Evolutionary conservation across 169 alveolate species (phyloP).

Genomic region (Amoebophrya sp.): DNA sequence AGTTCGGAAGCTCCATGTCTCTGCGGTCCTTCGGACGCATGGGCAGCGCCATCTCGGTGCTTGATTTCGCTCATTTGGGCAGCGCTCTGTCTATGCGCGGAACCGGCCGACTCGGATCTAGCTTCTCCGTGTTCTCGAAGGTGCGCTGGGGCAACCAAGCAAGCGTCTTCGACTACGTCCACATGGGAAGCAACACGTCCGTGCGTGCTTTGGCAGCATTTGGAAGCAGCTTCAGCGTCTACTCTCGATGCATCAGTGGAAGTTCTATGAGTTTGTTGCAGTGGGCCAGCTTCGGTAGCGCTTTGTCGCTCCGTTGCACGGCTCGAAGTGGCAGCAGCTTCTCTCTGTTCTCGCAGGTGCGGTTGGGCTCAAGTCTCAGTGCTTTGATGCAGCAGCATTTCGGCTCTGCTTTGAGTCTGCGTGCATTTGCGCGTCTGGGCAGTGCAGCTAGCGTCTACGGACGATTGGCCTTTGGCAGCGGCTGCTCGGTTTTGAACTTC

Average conservation of each 20-base stretch:
- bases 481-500: not conserved
- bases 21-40: constrained; percentile 27
- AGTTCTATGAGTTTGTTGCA: not conserved
- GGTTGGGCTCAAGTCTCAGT: not conserved
- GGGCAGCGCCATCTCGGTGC: not conserved
- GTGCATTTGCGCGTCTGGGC: constrained; percentile 28
- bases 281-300: not conserved
- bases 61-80: not conserved
- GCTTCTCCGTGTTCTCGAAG: constrained; percentile 9
- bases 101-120: not conserved
- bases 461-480: not conserved
- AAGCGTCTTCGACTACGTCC: not conserved
- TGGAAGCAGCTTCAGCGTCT: not conserved
- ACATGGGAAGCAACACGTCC: not conserved
- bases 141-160: constrained; percentile 7
- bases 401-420: not conserved
- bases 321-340: not conserved
- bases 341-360: constrained; percentile 21
- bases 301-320: not conserved
- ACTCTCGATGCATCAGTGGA: not conserved
- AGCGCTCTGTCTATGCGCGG: not conserved
- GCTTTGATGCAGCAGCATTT: not conserved
- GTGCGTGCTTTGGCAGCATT: not conserved
- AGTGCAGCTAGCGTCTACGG: not conserved
- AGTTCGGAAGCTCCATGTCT: constrained; percentile 13